Percentiles rank a stretch among this genome's conserved stretches.
These are phyloP conservation scores for Kentomonas sorsogonicus DNA, from an alignment of 208 protist genomes.

Conservation along the genomic window DNA sequence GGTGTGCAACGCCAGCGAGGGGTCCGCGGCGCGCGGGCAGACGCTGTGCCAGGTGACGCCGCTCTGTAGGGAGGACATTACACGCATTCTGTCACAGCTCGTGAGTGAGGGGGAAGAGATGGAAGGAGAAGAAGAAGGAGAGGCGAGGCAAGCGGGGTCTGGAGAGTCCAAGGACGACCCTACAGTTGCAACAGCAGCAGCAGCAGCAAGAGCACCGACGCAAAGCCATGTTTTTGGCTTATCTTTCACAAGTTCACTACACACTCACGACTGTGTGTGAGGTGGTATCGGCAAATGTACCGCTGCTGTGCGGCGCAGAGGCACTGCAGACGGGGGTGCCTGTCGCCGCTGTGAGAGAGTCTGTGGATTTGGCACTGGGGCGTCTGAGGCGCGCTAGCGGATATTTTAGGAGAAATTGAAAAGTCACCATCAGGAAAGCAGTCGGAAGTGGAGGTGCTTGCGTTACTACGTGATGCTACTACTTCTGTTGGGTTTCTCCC, in stretches of 20 bases:
- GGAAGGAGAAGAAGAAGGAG: not conserved
- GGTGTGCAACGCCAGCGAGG: conserved; percentile 13
- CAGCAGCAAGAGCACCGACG: too few species aligned
- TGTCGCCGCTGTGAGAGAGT: conserved; percentile 16
- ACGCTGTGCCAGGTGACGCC: too few species aligned
- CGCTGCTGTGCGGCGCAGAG: conserved; percentile 27
- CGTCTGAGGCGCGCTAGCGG: conserved; percentile 7
- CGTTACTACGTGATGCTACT: too few species aligned
- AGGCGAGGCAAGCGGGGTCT: not conserved
- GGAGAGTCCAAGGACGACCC: too few species aligned
- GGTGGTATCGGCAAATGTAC: conserved; percentile 10
- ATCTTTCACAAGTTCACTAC: too few species aligned
- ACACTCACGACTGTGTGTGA: conserved; percentile 8
- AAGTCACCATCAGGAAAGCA: too few species aligned
- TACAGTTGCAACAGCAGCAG: too few species aligned
- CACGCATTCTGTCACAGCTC: too few species aligned
- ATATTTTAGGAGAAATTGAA: too few species aligned
- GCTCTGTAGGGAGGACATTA: too few species aligned
- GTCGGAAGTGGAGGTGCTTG: too few species aligned
- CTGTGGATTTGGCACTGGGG: conserved; percentile 12
- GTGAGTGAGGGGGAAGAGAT: not conserved
- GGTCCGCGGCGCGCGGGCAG: not conserved
- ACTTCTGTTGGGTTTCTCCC: not conserved
- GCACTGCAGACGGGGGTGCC: conserved; percentile 38
- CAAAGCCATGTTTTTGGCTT: too few species aligned